A percentile compares a stretch with the other conserved stretches of the same genome.
These are phyloP conservation scores for Talaromyces borbonicus DNA, from an alignment of 495 filamentous ascomycete species.

Conservation along the genomic window DNA sequence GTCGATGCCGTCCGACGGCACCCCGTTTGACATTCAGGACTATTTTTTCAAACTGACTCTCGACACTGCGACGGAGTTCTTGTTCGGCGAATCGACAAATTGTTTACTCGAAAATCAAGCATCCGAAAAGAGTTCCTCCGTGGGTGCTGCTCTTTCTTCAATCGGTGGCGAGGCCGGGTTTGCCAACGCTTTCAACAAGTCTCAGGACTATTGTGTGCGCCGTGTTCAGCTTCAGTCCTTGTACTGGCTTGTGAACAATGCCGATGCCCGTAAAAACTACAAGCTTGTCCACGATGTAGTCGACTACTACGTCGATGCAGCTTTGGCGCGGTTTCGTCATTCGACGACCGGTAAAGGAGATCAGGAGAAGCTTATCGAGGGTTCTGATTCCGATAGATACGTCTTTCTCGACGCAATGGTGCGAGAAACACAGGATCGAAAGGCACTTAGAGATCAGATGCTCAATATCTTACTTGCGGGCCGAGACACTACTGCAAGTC, in stretches of 20 bases:
- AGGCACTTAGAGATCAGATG: constrained; percentile 50
- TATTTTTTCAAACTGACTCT: constrained; percentile 53
- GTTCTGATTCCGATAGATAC: constrained; percentile 28
- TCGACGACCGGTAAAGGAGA: constrained; percentile 9
- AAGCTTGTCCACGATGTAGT: constrained; percentile 35
- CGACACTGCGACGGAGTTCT: constrained; percentile 59
- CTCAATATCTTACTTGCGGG: constrained; percentile 57
- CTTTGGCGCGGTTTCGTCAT: constrained; percentile 25
- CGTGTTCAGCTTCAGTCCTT: constrained; percentile 21
- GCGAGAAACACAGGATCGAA: constrained; percentile 45
- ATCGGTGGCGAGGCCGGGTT: constrained; percentile 30
- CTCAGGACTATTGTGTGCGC: constrained; percentile 29
- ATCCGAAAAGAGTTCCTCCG: neutral
- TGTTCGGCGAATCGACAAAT: constrained; percentile 48
- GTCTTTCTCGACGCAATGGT: constrained; percentile 57
- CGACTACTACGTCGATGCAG: constrained; percentile 36
- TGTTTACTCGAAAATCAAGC: constrained; percentile 17
- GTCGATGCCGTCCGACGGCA: constrained; percentile 32
- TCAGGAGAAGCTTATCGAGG: constrained; percentile 12
- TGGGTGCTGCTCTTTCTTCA: constrained; percentile 19
- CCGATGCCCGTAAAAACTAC: constrained; percentile 29
- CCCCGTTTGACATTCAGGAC: constrained; percentile 49
- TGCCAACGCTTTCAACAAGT: constrained; percentile 34
- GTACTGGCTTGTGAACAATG: constrained; percentile 31
- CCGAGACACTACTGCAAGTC: constrained; percentile 58